These are phyloP conservation scores for Rhinocladiella mackenziei DNA, from an alignment of 2,329 filamentous ascomycete genomes.

Conservation along the genomic window DNA sequence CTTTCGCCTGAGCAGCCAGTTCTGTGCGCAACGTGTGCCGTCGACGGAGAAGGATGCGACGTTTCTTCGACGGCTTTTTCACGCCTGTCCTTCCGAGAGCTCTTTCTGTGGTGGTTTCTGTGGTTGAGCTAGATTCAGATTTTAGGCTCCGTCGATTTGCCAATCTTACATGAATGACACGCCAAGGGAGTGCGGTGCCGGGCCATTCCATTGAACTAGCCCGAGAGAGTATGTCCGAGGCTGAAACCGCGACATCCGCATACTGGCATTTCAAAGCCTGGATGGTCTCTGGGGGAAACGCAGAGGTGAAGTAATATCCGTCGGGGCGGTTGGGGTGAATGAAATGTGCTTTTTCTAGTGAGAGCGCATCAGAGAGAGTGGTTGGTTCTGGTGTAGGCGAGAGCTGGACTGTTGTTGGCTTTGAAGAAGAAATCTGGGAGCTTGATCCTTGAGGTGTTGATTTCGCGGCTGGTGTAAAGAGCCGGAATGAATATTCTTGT, in stretches of 20 bases:
- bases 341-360: constrained; percentile 14
- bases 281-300: constrained; percentile 7
- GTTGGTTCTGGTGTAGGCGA: constrained; percentile 19
- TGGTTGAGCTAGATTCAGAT: no score
- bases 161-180: constrained; percentile 17
- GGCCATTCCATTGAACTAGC: constrained; percentile 22
- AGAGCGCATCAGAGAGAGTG: constrained; percentile 1
- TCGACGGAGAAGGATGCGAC: constrained; percentile 22
- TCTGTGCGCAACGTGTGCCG: constrained; percentile 14
- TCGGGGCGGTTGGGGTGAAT: constrained; percentile 17
- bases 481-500: constrained; percentile 24
- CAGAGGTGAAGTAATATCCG: constrained; percentile 24
- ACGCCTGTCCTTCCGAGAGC: no score
- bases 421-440: not conserved
- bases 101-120: no score
- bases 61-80: constrained; percentile 26
- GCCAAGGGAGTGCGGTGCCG: constrained; percentile 24
- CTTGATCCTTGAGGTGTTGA: not conserved
- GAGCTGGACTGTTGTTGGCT: constrained; percentile 17
- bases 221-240: constrained; percentile 10
- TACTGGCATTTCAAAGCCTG: constrained; percentile 14
- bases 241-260: constrained; percentile 16
- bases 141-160: not conserved
- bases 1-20: constrained; percentile 13
- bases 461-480: constrained; percentile 14